Base-by-base conservation (phyloP, 495 filamentous ascomycete species). In the Penicillium herquei region DNA sequence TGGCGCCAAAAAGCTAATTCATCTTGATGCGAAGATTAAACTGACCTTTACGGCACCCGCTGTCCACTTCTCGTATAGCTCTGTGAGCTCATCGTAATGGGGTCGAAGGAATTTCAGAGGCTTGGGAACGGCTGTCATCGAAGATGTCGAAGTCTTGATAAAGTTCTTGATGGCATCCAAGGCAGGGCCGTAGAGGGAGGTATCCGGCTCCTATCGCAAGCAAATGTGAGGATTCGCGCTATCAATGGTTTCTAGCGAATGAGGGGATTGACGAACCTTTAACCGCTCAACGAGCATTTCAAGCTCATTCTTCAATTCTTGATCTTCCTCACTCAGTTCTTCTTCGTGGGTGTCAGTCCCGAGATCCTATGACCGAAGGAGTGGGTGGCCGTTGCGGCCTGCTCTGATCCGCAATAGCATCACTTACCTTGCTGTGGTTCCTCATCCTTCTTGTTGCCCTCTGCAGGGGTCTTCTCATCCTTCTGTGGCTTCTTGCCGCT, bases 111-210 rank as follows among this genome's bases (percentile, higher is more conserved):
- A 98, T 71, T 99, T 99, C 52, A 99, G 83, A 39, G 94, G 94
- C 76, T 98, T 98, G 1, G 94, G 94, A 52, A 99, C 93, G 39
- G 94, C 94, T 16, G 94, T 99, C 94, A 99, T 98, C 10, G 94
- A 99, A 39, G 90, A 96, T 40, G 94, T 99, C 39, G 94, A 96
- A 39, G 95, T 99, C 76, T 96, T 97, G 77, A 99, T 99, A 65
- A 88, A 94, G 64, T 84, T 89, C 78, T 96, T 96, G 82, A 99
- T 97, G 51, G 90, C 86, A 68, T 97, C 91, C 59, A 99, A 78
- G 40, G 94, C 87, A 51, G 92, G 86, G 65, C 88, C 91, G 75
- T 99, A 97, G 58, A 98, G 89, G 54, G 83, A 83, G 35, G 84
- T 83, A 70, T 99, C 89, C 40, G 87, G 78, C 76, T 96, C 94